phyloP scores from a whole-genome alignment of 768 basidiomycete genomes.

The Boletus edulis region DNA sequence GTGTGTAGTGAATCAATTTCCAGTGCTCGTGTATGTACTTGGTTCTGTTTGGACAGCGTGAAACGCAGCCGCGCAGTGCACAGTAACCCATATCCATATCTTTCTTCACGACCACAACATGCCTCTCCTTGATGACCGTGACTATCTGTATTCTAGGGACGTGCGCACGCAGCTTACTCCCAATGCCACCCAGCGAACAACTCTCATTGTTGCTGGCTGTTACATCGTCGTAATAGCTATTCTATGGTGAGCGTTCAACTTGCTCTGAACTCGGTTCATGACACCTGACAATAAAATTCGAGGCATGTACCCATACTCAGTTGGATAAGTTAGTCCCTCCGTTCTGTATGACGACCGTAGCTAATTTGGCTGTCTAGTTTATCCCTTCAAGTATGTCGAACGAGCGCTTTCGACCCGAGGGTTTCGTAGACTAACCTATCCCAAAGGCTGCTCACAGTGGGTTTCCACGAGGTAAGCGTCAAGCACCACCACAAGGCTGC shows the following conservation, averaged over 20 bases:
- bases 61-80: not conserved
- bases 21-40: not conserved
- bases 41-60: not conserved
- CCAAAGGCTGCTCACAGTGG: constrained; percentile 74
- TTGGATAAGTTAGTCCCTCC: constrained; percentile 58
- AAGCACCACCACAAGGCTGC: constrained; percentile 4
- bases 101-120: constrained; percentile 29
- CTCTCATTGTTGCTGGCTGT: constrained; percentile 75
- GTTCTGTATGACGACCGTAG: not conserved
- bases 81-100: not conserved
- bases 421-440: constrained; percentile 16
- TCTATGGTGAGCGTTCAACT: constrained; percentile 55
- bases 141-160: constrained; percentile 26
- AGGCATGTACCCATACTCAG: constrained; percentile 81
- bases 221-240: constrained; percentile 78
- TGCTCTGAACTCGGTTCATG: not conserved
- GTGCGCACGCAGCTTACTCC: constrained; percentile 48
- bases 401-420: not conserved
- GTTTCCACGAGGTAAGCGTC: constrained; percentile 76
- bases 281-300: constrained; percentile 3
- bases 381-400: constrained; percentile 85
- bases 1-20: not conserved
- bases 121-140: constrained; percentile 22
- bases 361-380: constrained; percentile 48
- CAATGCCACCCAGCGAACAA: constrained; percentile 68